Evolutionary conservation across 192 early-diverging fungal species (phyloP).

Genomic region (Rhizoclosmatium globosum): DNA sequence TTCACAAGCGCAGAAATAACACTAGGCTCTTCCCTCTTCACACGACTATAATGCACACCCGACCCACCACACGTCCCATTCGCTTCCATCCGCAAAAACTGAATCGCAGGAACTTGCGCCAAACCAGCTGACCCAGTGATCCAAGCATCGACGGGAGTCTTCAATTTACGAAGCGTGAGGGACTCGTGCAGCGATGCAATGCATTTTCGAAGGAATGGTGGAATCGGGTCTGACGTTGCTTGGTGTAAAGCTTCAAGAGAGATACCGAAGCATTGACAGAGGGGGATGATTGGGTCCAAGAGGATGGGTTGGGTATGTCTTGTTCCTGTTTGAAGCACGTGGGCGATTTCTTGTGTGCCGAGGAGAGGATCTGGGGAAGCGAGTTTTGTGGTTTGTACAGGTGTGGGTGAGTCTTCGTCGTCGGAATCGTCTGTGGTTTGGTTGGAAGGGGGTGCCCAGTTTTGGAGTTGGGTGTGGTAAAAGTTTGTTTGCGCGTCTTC

Average conservation of each 20-base stretch:
- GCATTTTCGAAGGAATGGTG: constrained; percentile 41
- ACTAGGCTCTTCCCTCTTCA: constrained; percentile 19
- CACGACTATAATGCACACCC: constrained; percentile 5
- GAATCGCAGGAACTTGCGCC: constrained; percentile 45
- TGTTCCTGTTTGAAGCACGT: constrained; percentile 42
- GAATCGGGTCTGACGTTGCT: constrained; percentile 35
- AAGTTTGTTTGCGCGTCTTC: constrained; percentile 33
- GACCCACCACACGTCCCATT: constrained; percentile 18
- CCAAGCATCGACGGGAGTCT: constrained; percentile 45
- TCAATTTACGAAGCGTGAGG: constrained; percentile 19
- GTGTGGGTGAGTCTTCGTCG: neutral
- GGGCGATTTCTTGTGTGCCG: constrained; percentile 34
- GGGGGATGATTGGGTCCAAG: constrained; percentile 6
- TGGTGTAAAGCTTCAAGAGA: constrained; percentile 36
- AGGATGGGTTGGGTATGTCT: constrained; percentile 18
- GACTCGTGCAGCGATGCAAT: constrained; percentile 37
- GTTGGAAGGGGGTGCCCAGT: neutral
- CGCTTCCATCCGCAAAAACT: constrained; percentile 50
- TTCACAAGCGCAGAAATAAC: constrained; percentile 47
- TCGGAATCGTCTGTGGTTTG: neutral
- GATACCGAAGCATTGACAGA: constrained; percentile 44
- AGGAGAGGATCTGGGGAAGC: constrained; percentile 27
- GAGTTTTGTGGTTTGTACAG: constrained; percentile 10
- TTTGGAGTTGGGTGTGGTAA: constrained; percentile 15
- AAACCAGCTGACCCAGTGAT: neutral